phyloP scores from a whole-genome alignment of 2,329 filamentous ascomycete species.

The Alternaria sp. region DNA sequence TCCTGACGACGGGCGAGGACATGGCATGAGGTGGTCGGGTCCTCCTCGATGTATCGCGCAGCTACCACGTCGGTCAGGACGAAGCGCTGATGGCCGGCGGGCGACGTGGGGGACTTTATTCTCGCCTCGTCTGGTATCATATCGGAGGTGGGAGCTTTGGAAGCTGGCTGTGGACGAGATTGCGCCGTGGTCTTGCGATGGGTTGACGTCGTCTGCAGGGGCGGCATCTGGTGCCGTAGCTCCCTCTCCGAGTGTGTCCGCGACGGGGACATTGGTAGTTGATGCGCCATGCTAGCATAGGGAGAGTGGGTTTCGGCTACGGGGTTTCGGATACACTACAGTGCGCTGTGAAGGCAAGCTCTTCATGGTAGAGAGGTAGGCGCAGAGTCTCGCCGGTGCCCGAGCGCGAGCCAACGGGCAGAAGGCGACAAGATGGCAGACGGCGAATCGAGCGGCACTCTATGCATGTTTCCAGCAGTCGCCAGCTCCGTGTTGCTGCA shows the following conservation, averaged over 20 bases:
- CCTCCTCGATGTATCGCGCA: slow-evolving; percentile 81
- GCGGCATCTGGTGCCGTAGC: slow-evolving; percentile 39
- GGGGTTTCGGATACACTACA: too few relatives aligned
- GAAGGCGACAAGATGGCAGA: slow-evolving; percentile 14
- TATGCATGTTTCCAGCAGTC: slow-evolving; percentile 33
- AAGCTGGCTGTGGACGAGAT: slow-evolving; percentile 20
- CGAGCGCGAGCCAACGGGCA: slow-evolving; percentile 23
- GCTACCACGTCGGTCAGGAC: slow-evolving; percentile 73
- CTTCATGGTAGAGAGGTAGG: slow-evolving; percentile 35
- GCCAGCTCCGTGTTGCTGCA: slow-evolving; percentile 11
- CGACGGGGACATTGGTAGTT: slow-evolving; percentile 27
- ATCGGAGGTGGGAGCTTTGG: slow-evolving; percentile 23
- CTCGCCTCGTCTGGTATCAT: slow-evolving; percentile 22
- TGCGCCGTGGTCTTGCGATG: slow-evolving; percentile 27
- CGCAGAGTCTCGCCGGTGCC: slow-evolving; percentile 28
- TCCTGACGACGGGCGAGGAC: slow-evolving; percentile 76
- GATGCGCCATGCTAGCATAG: slow-evolving; percentile 29
- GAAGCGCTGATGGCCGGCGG: slow-evolving; percentile 62
- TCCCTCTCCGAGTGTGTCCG: slow-evolving; percentile 38
- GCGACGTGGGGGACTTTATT: slow-evolving; percentile 31
- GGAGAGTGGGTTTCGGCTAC: background rate
- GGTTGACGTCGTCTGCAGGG: slow-evolving; percentile 34
- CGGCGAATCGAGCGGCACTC: slow-evolving; percentile 10
- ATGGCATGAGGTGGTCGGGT: slow-evolving; percentile 68
- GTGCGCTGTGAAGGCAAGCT: slow-evolving; percentile 5